Conservation (phyloP, 306 rosid species). For the Fragaria iinumae region DNA sequence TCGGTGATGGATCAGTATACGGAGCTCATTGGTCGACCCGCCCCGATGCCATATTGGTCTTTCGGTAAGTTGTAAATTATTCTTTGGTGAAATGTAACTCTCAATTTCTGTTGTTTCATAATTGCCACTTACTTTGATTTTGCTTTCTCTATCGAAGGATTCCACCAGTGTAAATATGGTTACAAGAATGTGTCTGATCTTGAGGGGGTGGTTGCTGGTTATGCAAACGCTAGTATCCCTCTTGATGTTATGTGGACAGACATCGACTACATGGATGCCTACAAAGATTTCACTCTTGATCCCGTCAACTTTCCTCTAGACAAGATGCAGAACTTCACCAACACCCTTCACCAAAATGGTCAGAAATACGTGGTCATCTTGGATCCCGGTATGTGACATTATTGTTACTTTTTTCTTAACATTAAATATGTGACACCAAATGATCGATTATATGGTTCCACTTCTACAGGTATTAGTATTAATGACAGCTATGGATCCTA, state of each 20-base stretch:
- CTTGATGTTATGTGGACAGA: constrained; percentile 96
- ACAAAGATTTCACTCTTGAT: constrained; percentile 82
- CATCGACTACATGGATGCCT: constrained; percentile 90
- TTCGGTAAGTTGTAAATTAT: constrained; percentile 55
- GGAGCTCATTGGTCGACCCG: constrained; percentile 71
- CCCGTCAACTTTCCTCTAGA: constrained; percentile 74
- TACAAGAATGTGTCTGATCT: constrained; percentile 71
- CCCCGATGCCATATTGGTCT: constrained; percentile 89
- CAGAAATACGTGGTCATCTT: constrained; percentile 75
- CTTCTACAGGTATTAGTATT: constrained; percentile 57
- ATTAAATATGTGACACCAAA: neutral
- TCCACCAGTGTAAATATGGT: constrained; percentile 84
- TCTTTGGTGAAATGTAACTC: neutral
- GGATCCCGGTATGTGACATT: constrained; percentile 63
- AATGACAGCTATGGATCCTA: constrained; percentile 56
- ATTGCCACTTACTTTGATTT: neutral
- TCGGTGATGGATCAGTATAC: constrained; percentile 76
- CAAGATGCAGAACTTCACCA: constrained; percentile 54
- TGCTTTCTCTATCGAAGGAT: constrained; percentile 43
- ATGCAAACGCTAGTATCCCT: constrained; percentile 67
- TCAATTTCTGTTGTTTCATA: no score
- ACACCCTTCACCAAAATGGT: constrained; percentile 61
- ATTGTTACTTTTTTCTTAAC: neutral
- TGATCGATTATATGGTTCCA: neutral
- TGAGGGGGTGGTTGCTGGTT: constrained; percentile 62